Conservation (phyloP, 2,329 filamentous ascomycete genomes). For the Blastomyces percursus region DNA sequence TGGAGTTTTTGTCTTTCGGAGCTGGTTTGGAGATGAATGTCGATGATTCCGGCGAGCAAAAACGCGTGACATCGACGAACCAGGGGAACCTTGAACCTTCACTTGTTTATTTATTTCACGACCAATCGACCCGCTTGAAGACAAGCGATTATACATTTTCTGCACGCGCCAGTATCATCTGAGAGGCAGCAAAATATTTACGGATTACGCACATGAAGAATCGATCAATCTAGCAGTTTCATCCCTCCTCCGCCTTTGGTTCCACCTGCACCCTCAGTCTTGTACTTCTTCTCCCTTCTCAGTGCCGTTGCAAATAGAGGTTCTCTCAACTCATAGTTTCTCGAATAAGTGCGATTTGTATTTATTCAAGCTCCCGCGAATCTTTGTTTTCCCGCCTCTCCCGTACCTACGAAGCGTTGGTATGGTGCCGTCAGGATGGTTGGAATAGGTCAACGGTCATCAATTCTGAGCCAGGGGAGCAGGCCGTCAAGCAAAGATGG, state of each 20-base stretch:
- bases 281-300: background rate
- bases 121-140: background rate
- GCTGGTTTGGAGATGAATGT: background rate
- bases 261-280: background rate
- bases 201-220: background rate
- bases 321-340: background rate
- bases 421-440: constrained; percentile 30
- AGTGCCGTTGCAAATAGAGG: background rate
- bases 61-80: constrained; percentile 12
- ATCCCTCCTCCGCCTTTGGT: background rate
- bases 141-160: background rate
- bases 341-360: background rate
- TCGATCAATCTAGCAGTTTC: background rate
- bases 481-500: constrained; percentile 48
- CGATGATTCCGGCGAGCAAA: background rate
- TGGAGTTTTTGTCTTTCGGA: background rate
- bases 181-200: background rate
- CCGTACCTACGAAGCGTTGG: constrained; percentile 13
- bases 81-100: constrained; percentile 3
- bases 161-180: background rate
- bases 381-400: background rate
- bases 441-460: constrained; percentile 29
- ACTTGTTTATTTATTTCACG: background rate
- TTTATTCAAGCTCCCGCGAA: background rate
- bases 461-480: constrained; percentile 30